phyloP scores from a whole-genome alignment of 352 stramenopile species.

The Phytopythium boreale region DNA sequence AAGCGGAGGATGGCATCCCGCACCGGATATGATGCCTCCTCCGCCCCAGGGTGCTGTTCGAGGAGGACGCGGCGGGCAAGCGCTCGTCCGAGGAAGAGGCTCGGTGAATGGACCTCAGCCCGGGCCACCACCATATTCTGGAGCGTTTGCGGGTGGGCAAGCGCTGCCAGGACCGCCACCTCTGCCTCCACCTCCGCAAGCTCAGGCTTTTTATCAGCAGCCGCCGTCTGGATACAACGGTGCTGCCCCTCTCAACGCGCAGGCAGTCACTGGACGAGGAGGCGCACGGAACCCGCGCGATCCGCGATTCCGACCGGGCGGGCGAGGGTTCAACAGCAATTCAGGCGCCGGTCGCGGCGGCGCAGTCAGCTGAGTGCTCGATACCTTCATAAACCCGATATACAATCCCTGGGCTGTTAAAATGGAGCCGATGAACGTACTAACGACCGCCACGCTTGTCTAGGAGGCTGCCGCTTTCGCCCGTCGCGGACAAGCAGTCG shows the following conservation, averaged over 20 bases:
- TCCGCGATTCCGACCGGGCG: not conserved
- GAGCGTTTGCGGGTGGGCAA: not conserved
- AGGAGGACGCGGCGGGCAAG: not conserved
- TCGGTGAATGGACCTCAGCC: not conserved
- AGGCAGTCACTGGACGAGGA: not conserved
- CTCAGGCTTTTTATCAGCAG: not conserved
- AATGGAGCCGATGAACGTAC: not conserved
- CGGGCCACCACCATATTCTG: not conserved
- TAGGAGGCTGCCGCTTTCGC: not conserved
- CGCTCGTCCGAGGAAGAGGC: not conserved
- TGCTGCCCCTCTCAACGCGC: not conserved
- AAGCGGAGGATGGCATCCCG: not conserved
- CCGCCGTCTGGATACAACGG: not conserved
- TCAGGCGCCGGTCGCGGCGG: not conserved
- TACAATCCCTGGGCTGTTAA: not conserved
- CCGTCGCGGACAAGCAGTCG: not conserved
- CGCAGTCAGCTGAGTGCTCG: not conserved
- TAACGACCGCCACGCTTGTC: not conserved
- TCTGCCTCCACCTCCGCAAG: not conserved
- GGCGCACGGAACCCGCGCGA: constrained; percentile 5
- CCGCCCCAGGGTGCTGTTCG: not conserved
- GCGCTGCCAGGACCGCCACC: not conserved
- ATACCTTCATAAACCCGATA: not conserved
- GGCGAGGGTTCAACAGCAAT: not conserved
- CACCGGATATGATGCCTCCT: not conserved